These are phyloP conservation scores for Pseudohyphozyma bogoriensis DNA, from an alignment of 768 basidiomycete genomes.

Conservation along the genomic window DNA sequence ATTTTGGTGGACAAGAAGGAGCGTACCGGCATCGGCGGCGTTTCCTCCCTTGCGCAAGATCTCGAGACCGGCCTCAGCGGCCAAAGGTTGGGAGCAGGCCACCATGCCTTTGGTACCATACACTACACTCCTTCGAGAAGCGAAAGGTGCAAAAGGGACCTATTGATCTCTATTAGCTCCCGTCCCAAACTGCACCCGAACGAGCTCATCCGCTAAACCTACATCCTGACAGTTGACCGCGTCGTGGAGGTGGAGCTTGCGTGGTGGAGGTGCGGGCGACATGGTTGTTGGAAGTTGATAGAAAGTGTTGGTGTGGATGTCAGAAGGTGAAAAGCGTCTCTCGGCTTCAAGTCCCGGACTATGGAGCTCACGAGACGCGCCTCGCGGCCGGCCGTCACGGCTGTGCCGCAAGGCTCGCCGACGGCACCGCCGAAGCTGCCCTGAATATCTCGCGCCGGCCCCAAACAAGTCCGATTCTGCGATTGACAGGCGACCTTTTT, in stretches of 20 bases:
- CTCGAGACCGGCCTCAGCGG: conserved; percentile 81
- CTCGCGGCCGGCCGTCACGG: too few relatives aligned
- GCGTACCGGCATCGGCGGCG: conserved; percentile 52
- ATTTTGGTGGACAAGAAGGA: not conserved
- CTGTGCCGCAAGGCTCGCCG: too few relatives aligned
- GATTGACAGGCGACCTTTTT: too few relatives aligned
- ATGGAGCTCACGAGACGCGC: too few relatives aligned
- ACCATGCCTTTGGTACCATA: conserved; percentile 80
- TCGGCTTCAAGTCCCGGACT: too few relatives aligned
- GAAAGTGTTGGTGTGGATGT: too few relatives aligned
- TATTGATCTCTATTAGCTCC: not conserved
- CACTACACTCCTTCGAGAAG: conserved; percentile 75
- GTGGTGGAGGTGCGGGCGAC: not conserved
- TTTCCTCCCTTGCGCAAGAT: conserved; percentile 89
- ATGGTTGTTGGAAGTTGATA: not conserved
- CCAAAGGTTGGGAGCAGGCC: conserved; percentile 79
- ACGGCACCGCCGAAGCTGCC: too few relatives aligned
- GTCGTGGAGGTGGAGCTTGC: not conserved
- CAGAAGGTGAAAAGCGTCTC: too few relatives aligned
- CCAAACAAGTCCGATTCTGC: too few relatives aligned
- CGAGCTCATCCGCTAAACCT: too few relatives aligned
- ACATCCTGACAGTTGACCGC: too few relatives aligned
- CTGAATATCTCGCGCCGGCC: too few relatives aligned
- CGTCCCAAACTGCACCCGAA: not conserved
- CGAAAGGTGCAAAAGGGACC: conserved; percentile 53